Base-by-base conservation (phyloP, 352 stramenopile genomes). In the Globisporangium rhizosaccharum region DNA sequence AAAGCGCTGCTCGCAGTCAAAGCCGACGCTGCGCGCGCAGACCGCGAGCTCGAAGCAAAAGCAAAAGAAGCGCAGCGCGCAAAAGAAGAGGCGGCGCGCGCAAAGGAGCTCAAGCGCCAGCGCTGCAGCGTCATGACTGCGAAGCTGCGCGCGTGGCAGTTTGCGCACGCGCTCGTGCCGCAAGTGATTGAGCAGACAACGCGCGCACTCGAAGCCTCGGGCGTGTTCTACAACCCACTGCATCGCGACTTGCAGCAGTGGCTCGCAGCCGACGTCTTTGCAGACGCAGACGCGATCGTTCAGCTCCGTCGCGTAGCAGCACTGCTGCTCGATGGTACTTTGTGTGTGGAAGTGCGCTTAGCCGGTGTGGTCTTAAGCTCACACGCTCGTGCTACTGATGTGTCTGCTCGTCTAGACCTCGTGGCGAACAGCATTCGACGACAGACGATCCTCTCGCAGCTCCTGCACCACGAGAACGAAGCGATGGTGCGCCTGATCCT, bases 181-280 rank as follows among this genome's bases (percentile, higher is more conserved):
- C 53, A 80, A 39, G 68, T 68, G 3, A 67, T 87, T 0, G 63
- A 51, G 1, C 57, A 72, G 11, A 60, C 76, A 33, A 74, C 56
- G 1, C 44, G 30, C 0, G 68, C 59, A 23, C 57, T 92, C 11
- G 52, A 75, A 53, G 56, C 66, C 26, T 71, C 78, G 25, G 80
- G 80, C 33, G 76, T 90, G 5, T 92, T 87, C 49, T 89, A 89
- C 62, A 72, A 90, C 36, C 78, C 79, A 5, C 59, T 85, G 39
- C 70, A 81, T 12, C 75, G 71, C 26, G 72, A 85, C 14, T 58
- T 92, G 2, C 42, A 58, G 0, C 58, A 70, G 46, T 87, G 76
- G 79, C 66, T 89, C 9, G 44, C 59, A 0, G 48, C 45, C 1
- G 71, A 83, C 23, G 57, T 89, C 14, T 86, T 80, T 42, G 47